These are phyloP conservation scores for Sanghuangporus weigelae DNA, from an alignment of 1,284 basidiomycete species.

Conservation along the genomic window DNA sequence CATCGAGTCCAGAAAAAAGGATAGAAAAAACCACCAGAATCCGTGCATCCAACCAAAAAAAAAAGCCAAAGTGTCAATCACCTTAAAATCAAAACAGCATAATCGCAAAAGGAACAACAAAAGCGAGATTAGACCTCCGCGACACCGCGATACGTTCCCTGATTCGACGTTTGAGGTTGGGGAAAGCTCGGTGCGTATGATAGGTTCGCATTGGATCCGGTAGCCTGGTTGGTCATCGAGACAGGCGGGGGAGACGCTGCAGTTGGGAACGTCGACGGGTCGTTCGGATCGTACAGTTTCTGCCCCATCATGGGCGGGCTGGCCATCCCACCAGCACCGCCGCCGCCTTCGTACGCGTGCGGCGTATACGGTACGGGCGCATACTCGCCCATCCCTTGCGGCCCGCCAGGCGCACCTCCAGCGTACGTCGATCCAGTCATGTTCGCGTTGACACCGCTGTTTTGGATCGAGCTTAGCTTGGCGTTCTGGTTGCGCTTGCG, in stretches of 20 bases:
- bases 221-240: background rate
- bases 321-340: background rate
- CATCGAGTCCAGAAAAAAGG: too few relatives aligned
- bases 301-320: background rate
- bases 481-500: slow-evolving; percentile 1
- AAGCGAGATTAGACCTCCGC: slow-evolving; percentile 6
- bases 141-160: slow-evolving; percentile 16
- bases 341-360: background rate
- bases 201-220: background rate
- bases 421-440: background rate
- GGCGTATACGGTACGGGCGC: slow-evolving; percentile 1
- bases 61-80: too few relatives aligned
- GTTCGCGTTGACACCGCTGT: background rate
- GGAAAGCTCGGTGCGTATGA: background rate
- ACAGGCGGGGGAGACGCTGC: background rate
- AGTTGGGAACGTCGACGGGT: slow-evolving; percentile 17
- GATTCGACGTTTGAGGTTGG: background rate
- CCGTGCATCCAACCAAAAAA: too few relatives aligned
- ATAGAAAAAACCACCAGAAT: too few relatives aligned
- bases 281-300: slow-evolving; percentile 13
- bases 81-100: too few relatives aligned
- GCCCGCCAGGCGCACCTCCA: background rate
- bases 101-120: too few relatives aligned
- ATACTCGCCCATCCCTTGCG: background rate
- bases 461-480: background rate